Evolutionary conservation across 1,284 basidiomycete genomes (phyloP), one percentile per base, ranked within the genome.

Genomic region (Boletus calvinii): DNA sequence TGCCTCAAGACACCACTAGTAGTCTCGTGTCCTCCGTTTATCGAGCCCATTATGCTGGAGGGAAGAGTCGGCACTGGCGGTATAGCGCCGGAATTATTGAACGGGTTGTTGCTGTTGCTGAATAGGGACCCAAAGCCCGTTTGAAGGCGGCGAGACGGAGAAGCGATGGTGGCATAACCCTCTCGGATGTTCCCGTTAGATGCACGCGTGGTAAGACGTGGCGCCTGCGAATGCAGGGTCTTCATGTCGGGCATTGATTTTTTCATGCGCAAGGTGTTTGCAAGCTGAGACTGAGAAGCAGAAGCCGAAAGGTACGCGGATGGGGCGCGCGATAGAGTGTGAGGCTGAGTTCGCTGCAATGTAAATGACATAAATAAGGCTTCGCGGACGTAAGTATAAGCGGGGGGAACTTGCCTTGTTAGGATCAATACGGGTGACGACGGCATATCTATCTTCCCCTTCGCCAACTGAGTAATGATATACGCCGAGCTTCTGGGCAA

Each of bases 241-340:
- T 90, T 90, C 87, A 84, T 91, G 76, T 85, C 90, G 3, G 94
- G 94, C 94, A 97, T 97, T 15, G 92, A 95, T 74, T 96, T 96
- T 78, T 97, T 97, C 70, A 87, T 84, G 45, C 93, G 84, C 52
- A 96, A 77, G 29, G 83, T 75, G 59, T 73, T 77, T 26, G 78
- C 71, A 38, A 80, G 61, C 54, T 66, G 59, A 46, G 74, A 68
- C 48, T 81, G 77, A 50, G 76, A 71, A 47, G 77, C 72, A 11
- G 79, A 78, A 20, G 77, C 78, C 30, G 77, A 77, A 48, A 87
- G 77, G 70, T 86, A 90, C 18, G 81, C 84, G 32, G 82, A 88
- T 20, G 87, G 85, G 7, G 85, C 84, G 46, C 87, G 86, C 32
- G 85, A 85, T 60, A 90, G 77, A 18, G 87, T 90, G 58, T 82